Base-by-base conservation (phyloP, 2,329 filamentous ascomycete species). In the Penicillium sp. region DNA sequence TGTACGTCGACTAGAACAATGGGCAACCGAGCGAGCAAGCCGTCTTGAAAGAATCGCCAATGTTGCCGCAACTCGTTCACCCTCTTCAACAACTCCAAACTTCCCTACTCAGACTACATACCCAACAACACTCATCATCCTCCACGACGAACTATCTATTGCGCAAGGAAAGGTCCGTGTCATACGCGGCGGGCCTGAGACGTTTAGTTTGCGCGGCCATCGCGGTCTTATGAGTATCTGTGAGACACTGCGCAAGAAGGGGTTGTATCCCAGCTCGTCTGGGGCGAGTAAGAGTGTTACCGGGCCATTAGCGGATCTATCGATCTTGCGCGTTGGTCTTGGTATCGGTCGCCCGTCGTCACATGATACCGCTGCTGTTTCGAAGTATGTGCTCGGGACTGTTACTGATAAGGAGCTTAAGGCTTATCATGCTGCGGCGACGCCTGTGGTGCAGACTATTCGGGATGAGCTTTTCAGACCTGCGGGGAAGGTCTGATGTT, bases 91-190 rank as follows among this genome's bases (percentile, higher is more conserved):
- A 21, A 23, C 37, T 17, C 27, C 46, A 35, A 27, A 41, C 23
- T 13, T 33, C 19, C 38, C 19, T 29, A 1, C 35, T 21, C 19
- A 46, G 35, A 4, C 21, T 8, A 38, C 49, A 12, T 54, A 54
- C 25, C 61, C 64, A 1, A 59, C 64, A 15, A 76, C 80, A 3
- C 75, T 99, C 17, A 85, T 97, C 0, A 78, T 97, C 13, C 79
- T 97, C 21, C 92, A 97, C 73, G 93, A 97, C 72, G 93, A 97
- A 72, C 77, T 97, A 35, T 93, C 97, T 68, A 81, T 84, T 42
- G 78, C 82, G 3, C 70, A 92, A 2, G 92, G 92, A 0, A 81
- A 82, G 37, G 82, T 96, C 15, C 84, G 80, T 49, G 79, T 90
- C 6, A 83, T 83, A 56, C 80, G 81, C 25, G 91, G 89, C 71